Percentiles rank a stretch among this genome's conserved stretches.
phyloP scores from a whole-genome alignment of 148 eudicot genomes.

The Spergularia marina region DNA sequence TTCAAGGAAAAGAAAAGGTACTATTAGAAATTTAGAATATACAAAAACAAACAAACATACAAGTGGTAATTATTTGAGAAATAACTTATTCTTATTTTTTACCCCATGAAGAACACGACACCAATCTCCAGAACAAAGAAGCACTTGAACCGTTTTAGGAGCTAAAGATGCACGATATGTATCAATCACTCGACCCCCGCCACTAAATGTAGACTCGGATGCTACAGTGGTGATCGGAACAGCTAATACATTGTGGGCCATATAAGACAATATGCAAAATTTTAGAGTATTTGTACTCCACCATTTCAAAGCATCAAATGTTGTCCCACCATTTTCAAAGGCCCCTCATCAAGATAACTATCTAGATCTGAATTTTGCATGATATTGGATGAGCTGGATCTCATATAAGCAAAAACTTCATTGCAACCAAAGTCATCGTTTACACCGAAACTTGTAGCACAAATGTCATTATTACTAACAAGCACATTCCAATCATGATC shows the following conservation, averaged over 20 bases:
- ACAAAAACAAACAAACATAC: too few species aligned
- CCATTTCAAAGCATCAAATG: constrained; percentile 9
- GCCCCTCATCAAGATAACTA: constrained; percentile 4
- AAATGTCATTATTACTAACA: neutral
- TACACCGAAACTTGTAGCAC: neutral
- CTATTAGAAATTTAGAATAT: too few species aligned
- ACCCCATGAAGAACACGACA: neutral
- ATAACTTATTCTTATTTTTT: neutral
- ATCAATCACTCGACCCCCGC: neutral
- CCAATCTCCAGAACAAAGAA: constrained; percentile 1
- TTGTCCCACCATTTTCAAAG: neutral
- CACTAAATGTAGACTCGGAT: neutral
- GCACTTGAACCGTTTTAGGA: neutral
- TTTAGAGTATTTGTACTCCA: constrained; percentile 5
- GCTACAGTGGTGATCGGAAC: neutral
- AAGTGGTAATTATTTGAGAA: too few species aligned
- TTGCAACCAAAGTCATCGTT: neutral
- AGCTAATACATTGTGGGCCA: neutral
- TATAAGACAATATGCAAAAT: neutral
- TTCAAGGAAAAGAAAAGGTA: too few species aligned
- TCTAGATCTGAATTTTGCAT: neutral
- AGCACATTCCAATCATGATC: neutral
- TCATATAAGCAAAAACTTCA: neutral
- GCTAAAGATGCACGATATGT: neutral
- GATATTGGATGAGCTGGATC: neutral